These are phyloP conservation scores for Papiliotrema terrestris DNA, from an alignment of 1,284 basidiomycete species.

Conservation along the genomic window DNA sequence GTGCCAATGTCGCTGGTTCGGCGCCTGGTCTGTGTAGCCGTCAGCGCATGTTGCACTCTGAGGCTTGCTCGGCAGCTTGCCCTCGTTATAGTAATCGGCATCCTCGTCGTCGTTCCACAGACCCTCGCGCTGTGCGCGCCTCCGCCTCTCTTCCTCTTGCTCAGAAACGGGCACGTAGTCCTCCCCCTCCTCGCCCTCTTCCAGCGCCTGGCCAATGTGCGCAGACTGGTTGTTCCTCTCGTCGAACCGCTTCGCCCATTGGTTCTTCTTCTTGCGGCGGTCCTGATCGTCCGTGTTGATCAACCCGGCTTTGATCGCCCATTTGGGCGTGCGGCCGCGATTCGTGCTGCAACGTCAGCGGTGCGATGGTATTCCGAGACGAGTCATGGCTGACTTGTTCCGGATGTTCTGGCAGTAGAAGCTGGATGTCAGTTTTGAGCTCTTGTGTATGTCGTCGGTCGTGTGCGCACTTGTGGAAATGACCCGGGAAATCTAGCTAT, in stretches of 20 bases:
- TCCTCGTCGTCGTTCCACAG: constrained; percentile 45
- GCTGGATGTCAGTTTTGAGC: constrained; percentile 50
- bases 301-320: constrained; percentile 85
- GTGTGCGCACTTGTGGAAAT: constrained; percentile 48
- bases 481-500: constrained; percentile 46
- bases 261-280: constrained; percentile 71
- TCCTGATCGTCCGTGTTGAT: constrained; percentile 71
- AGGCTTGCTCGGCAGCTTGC: constrained; percentile 17
- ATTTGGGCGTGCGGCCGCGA: constrained; percentile 84
- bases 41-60: background rate
- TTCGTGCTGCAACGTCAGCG: constrained; percentile 57
- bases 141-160: constrained; percentile 23
- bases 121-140: constrained; percentile 35
- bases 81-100: constrained; percentile 45
- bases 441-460: background rate
- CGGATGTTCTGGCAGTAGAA: constrained; percentile 94
- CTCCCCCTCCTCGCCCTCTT: constrained; percentile 64
- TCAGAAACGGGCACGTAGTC: constrained; percentile 41
- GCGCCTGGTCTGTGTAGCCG: constrained; percentile 33
- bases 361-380: background rate
- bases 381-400: constrained; percentile 60
- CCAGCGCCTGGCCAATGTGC: constrained; percentile 66
- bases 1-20: constrained; percentile 49
- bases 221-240: constrained; percentile 73
- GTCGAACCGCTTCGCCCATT: constrained; percentile 82